These are phyloP conservation scores for Kondoa subrosea DNA, from an alignment of 768 basidiomycete genomes.

Conservation along the genomic window DNA sequence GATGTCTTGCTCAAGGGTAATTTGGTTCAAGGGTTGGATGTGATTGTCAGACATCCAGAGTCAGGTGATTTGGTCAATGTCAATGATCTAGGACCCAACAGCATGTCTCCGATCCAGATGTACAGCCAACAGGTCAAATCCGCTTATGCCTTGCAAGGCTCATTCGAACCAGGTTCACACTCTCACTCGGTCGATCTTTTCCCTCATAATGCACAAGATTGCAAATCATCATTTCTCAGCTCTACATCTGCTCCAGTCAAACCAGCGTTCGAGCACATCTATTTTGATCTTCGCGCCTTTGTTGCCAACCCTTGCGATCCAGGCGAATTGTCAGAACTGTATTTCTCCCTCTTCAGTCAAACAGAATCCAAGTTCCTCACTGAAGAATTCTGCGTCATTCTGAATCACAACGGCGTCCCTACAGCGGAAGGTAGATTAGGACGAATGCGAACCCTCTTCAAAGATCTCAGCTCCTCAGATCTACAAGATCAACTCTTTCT, in stretches of 20 bases:
- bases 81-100: slow-evolving; percentile 68
- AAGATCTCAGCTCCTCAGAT: slow-evolving; percentile 70
- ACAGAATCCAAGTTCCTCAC: slow-evolving; percentile 66
- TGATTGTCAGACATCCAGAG: slow-evolving; percentile 87
- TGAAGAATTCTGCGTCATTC: slow-evolving; percentile 74
- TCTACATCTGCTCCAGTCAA: not conserved
- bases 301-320: slow-evolving; percentile 76
- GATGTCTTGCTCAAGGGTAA: slow-evolving; percentile 73
- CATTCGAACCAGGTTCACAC: not conserved
- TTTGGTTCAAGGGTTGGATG: slow-evolving; percentile 74
- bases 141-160: slow-evolving; percentile 24
- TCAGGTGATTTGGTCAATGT: slow-evolving; percentile 79
- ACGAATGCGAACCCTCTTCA: slow-evolving; percentile 70
- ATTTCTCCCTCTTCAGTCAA: slow-evolving; percentile 81
- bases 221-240: slow-evolving; percentile 20
- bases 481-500: slow-evolving; percentile 70
- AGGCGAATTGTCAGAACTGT: slow-evolving; percentile 82
- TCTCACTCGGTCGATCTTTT: not conserved
- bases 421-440: slow-evolving; percentile 40
- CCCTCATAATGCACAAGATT: slow-evolving; percentile 16
- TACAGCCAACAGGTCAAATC: slow-evolving; percentile 58
- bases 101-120: slow-evolving; percentile 46
- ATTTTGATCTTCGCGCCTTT: slow-evolving; percentile 77
- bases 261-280: slow-evolving; percentile 72
- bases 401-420: slow-evolving; percentile 65